Evolutionary conservation across 2,329 filamentous ascomycete species (phyloP).

Genomic region (Penicillium sp.): DNA sequence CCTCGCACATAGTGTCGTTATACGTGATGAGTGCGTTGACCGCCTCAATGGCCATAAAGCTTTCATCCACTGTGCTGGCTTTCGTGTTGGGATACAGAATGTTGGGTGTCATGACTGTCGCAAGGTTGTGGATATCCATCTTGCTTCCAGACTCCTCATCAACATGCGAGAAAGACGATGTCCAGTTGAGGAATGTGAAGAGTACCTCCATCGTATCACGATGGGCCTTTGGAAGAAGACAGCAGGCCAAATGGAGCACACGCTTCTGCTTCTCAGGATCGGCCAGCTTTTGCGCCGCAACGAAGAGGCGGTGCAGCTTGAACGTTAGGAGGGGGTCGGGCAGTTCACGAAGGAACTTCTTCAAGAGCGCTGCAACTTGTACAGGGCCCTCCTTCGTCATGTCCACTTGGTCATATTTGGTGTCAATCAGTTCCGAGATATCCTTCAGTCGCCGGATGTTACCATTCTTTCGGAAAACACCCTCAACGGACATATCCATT

Average conservation of each 20-base stretch:
- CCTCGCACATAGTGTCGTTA: conserved; percentile 96
- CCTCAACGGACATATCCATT: conserved; percentile 98
- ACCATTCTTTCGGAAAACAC: conserved; percentile 97
- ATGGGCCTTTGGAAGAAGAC: conserved; percentile 84
- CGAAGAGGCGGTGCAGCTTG: conserved; percentile 87
- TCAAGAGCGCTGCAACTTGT: conserved; percentile 86
- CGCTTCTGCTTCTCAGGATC: conserved; percentile 78
- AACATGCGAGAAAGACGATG: conserved; percentile 91
- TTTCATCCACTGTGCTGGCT: conserved; percentile 71
- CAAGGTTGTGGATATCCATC: conserved; percentile 97
- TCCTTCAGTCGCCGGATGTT: conserved; percentile 94
- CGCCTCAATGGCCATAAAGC: conserved; percentile 88
- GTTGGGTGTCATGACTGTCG: conserved; percentile 95
- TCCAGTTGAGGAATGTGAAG: conserved; percentile 96
- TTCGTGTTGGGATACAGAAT: conserved; percentile 72
- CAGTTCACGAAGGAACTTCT: conserved; percentile 90
- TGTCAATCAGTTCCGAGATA: conserved; percentile 78
- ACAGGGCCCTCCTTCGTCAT: conserved; percentile 85
- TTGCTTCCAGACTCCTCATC: conserved; percentile 96
- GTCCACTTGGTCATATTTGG: conserved; percentile 77
- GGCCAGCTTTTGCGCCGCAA: conserved; percentile 79
- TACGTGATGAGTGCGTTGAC: conserved; percentile 86
- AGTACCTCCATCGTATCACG: conserved; percentile 91
- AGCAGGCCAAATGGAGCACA: conserved; percentile 84
- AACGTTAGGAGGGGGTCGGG: conserved; percentile 92